Evolutionary conservation across 1,139 yeast genomes (phyloP), one percentile per base, ranked within the genome.

Genomic region (Scheffersomyces titani): DNA sequence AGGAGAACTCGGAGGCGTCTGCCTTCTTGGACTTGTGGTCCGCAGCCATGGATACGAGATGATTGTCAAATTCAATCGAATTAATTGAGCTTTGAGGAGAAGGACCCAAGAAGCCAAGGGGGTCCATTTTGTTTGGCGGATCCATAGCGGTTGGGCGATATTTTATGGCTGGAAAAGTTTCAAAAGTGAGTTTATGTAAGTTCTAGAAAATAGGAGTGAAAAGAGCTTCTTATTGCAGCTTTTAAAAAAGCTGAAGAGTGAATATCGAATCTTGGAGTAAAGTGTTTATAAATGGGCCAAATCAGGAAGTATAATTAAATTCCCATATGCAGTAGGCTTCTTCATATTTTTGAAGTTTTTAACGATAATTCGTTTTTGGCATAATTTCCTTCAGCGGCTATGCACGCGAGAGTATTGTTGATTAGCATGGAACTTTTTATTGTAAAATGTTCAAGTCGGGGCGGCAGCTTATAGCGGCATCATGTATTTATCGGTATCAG

Each of bases 261-360:
- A 47, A 21, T 16, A 47, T 47, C 24, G 36, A 13, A 36, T 7
- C 16, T 49, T 51, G 52, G 52, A 47, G 52, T 47, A 47, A 20
- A 5, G 50, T 55, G 59, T 58, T 62, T 59, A 52, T 54, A 50
- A 52, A 51, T 57, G 55, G 22, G 52, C 63, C 63, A 49, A 49
- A 59, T 57, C 56, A 54, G 66, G 66, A 57, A 62, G 57, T 49
- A 59, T 48, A 40, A 61, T 60, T 47, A 30, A 30, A 13, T 49
- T 48, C 49, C 50, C 40, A 30, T 30, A 30, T 30, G 40, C 40
- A 11, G 40, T 4, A 30, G 40, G 40, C 40, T 11, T 13, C 40
- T 30, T 30, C 24, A 22, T 22, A 22, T 5, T 22, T n/a, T 22
- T 22, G 16, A 30, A 30, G 9, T 30, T 30, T 30, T 30, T 30